Evolutionary conservation across 1,284 basidiomycete genomes (phyloP).

Genomic region (Fistulinella staudtii): DNA sequence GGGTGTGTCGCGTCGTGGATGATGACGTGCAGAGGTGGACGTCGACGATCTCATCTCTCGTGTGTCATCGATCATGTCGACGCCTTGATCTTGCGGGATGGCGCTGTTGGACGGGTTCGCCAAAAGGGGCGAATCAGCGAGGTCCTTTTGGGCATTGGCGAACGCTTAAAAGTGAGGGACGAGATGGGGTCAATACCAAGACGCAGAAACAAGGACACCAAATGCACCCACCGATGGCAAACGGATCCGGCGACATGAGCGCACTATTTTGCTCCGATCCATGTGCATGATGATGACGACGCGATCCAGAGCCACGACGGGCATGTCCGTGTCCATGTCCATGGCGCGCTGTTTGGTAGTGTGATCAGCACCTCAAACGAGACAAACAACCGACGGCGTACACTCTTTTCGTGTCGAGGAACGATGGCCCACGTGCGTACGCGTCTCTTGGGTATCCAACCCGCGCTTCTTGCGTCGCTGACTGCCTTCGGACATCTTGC

Average conservation of each 20-base stretch:
- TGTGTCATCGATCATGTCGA: neutral
- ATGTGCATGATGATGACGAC: slow-evolving; percentile 5
- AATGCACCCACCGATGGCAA: slow-evolving; percentile 18
- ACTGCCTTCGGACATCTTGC: slow-evolving; percentile 7
- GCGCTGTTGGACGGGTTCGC: slow-evolving; percentile 1
- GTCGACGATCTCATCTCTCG: neutral
- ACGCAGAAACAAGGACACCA: too few relatives aligned
- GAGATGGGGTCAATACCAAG: neutral
- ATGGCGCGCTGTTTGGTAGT: neutral
- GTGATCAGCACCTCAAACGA: neutral
- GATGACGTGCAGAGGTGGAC: neutral
- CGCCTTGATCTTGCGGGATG: neutral
- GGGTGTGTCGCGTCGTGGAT: neutral
- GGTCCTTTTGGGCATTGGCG: slow-evolving; percentile 12
- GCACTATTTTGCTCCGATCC: slow-evolving; percentile 2
- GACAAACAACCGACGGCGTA: slow-evolving; percentile 5
- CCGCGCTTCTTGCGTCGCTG: slow-evolving; percentile 22
- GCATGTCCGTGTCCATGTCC: slow-evolving; percentile 5
- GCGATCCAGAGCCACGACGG: slow-evolving; percentile 15
- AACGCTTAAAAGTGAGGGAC: slow-evolving; percentile 13
- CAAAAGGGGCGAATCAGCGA: slow-evolving; percentile 5
- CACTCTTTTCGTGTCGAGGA: slow-evolving; percentile 15
- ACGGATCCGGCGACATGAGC: slow-evolving; percentile 15
- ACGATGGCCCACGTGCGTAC: neutral
- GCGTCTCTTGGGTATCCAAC: slow-evolving; percentile 8